Conservation (phyloP, 164 flowering plant species). For the Vitis cinerea region DNA sequence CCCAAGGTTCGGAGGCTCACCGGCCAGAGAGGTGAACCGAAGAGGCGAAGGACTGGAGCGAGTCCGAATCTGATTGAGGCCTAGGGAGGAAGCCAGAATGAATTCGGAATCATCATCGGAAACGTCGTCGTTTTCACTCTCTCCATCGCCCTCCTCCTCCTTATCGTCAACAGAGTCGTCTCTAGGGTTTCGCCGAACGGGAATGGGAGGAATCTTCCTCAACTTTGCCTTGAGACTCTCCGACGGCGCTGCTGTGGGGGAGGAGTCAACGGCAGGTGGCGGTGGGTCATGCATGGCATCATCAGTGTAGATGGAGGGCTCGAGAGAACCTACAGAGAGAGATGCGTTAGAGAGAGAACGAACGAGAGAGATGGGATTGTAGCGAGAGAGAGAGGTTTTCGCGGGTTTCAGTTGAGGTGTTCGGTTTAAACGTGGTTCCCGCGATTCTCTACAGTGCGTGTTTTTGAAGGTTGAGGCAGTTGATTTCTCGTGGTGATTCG, state of each 20-base stretch:
- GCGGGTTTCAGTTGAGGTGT: slow-evolving; percentile 39
- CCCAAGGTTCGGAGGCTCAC: slow-evolving; percentile 16
- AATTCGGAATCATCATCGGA: slow-evolving; percentile 10
- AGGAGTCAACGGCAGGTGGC: slow-evolving; percentile 1
- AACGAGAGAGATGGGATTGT: slow-evolving; percentile 19
- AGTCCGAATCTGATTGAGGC: slow-evolving; percentile 64
- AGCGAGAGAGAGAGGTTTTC: slow-evolving; percentile 32
- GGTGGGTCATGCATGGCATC: slow-evolving; percentile 6
- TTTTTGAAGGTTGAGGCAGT: no score
- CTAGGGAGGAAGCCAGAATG: slow-evolving; percentile 45
- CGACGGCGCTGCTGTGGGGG: slow-evolving; percentile 8
- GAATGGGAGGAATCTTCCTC: slow-evolving; percentile 70
- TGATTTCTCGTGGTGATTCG: no score
- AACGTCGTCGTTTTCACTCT: background rate
- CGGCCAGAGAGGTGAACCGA: slow-evolving; percentile 24
- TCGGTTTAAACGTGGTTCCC: slow-evolving; percentile 19
- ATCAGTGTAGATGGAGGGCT: slow-evolving; percentile 5
- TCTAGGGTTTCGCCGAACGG: slow-evolving; percentile 28
- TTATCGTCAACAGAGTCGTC: slow-evolving; percentile 4
- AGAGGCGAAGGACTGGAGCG: slow-evolving; percentile 37
- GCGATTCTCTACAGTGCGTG: slow-evolving; percentile 1
- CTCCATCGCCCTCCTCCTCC: slow-evolving; percentile 9
- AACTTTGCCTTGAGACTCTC: slow-evolving; percentile 29
- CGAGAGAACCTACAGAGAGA: slow-evolving; percentile 7
- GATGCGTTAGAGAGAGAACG: slow-evolving; percentile 12